A percentile compares a stretch with the other conserved stretches of the same genome.
phyloP scores from a whole-genome alignment of 2,329 filamentous ascomycete species.

The Pseudogymnoascus sp. region DNA sequence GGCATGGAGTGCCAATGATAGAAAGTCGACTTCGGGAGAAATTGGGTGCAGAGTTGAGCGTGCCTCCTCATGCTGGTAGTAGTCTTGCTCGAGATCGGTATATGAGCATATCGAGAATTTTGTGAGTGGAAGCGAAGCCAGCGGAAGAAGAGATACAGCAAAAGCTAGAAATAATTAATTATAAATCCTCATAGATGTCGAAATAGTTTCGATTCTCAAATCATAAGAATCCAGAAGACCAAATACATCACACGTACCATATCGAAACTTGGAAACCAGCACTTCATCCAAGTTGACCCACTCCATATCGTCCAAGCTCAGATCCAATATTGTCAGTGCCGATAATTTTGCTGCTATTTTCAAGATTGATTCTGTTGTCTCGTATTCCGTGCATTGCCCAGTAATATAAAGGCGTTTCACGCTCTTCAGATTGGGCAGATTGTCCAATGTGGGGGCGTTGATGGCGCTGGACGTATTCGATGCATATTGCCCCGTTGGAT shows the following conservation, averaged over 20 bases:
- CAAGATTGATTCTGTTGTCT: not conserved
- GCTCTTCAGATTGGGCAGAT: not conserved
- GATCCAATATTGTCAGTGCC: not conserved
- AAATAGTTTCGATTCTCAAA: no score
- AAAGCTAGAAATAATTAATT: not conserved
- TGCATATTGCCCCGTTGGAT: not conserved
- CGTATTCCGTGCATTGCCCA: not conserved
- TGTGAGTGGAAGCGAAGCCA: not conserved
- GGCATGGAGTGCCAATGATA: not conserved
- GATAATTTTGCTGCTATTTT: not conserved
- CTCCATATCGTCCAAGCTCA: not conserved
- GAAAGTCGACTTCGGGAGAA: not conserved
- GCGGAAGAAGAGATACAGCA: not conserved
- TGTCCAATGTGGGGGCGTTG: not conserved
- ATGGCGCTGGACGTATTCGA: not conserved
- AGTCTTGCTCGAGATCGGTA: not conserved
- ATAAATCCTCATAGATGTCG: no score
- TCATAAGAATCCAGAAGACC: not conserved
- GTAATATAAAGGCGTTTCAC: not conserved
- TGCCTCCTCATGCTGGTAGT: constrained; percentile 9
- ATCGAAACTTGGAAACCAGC: not conserved
- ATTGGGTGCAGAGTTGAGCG: not conserved
- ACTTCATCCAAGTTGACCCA: not conserved
- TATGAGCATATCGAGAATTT: not conserved
- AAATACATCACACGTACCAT: not conserved